A percentile compares a stretch with the other conserved stretches of the same genome.
Evolutionary conservation across 1,284 basidiomycete genomes (phyloP).

Genomic region (Apiotrichum brassicae): DNA sequence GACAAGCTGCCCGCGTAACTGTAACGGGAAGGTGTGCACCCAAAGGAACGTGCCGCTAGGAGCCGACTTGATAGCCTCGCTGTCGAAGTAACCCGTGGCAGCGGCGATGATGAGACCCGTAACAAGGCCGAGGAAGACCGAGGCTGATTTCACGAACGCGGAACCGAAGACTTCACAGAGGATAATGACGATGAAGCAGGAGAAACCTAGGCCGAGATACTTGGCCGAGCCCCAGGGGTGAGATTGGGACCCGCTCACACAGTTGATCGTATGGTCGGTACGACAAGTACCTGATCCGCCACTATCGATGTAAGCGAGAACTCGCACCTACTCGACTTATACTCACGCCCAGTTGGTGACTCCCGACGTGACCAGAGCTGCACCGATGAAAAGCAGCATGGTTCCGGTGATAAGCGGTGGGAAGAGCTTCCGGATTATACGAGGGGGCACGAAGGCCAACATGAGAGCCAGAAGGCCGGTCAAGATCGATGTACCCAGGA

Average conservation of each 20-base stretch:
- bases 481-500: conserved; percentile 25
- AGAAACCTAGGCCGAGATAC: conserved; percentile 31
- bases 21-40: conserved; percentile 25
- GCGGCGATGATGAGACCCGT: conserved; percentile 30
- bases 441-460: conserved; percentile 30
- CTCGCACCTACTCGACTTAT: too few relatives aligned
- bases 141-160: conserved; percentile 32
- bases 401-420: conserved; percentile 32
- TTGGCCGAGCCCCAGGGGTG: conserved; percentile 26
- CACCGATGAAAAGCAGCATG: conserved; percentile 33
- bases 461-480: conserved; percentile 30
- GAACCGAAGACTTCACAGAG: conserved; percentile 33
- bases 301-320: conserved; percentile 1
- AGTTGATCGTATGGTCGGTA: conserved; percentile 24
- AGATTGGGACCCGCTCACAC: conserved; percentile 14
- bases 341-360: conserved; percentile 33
- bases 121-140: conserved; percentile 33
- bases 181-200: conserved; percentile 19
- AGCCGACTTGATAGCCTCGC: conserved; percentile 18
- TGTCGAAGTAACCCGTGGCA: conserved; percentile 29
- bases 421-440: conserved; percentile 28
- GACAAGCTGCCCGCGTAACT: conserved; percentile 27
- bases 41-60: conserved; percentile 30
- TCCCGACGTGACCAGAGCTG: conserved; percentile 24
- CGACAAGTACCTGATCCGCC: conserved; percentile 26